Conservation (phyloP, 306 rosid genomes). For the Quercus variabilis region DNA sequence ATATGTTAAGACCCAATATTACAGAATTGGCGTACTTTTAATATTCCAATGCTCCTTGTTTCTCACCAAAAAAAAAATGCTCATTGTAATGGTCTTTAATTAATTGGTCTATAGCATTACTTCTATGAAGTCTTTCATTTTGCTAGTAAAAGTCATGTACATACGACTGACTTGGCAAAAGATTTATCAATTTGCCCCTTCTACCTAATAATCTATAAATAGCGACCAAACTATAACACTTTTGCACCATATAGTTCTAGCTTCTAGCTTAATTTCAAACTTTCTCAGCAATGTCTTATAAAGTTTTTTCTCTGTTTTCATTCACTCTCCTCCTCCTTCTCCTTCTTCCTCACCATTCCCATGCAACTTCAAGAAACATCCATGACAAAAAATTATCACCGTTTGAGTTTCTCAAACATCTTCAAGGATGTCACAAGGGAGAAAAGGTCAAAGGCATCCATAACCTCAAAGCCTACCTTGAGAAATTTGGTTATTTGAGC, state of each 20-base stretch:
- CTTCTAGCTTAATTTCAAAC: not conserved
- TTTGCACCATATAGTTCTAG: not conserved
- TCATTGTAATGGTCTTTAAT: no score
- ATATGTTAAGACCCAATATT: no score
- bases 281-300: not conserved
- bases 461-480: not conserved
- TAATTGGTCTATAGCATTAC: no score
- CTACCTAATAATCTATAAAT: no score
- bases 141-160: no score
- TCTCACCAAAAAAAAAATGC: no score
- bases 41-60: no score
- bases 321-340: not conserved
- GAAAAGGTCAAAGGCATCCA: not conserved
- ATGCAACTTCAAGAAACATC: not conserved
- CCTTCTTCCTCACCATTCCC: not conserved
- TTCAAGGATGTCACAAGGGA: not conserved
- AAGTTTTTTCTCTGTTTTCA: not conserved
- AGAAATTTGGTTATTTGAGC: not conserved
- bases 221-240: no score
- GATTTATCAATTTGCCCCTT: no score
- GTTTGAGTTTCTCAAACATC: not conserved
- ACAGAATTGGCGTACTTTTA: no score
- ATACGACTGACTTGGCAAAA: no score
- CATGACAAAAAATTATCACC: not conserved
- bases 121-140: no score